phyloP scores from a whole-genome alignment of 306 rosid genomes.

The Sophora flavescens region DNA sequence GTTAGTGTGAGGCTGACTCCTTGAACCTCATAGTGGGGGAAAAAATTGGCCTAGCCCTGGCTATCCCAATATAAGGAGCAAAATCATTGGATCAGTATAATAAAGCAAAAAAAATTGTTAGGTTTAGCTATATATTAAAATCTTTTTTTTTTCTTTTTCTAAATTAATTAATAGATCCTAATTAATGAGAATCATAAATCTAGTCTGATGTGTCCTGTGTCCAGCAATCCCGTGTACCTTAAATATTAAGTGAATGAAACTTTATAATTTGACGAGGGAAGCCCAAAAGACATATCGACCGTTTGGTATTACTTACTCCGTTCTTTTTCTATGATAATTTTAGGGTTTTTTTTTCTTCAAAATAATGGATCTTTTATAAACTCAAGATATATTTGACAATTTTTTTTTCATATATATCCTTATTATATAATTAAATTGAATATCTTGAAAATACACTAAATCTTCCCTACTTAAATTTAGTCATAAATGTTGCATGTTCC shows the following conservation, averaged over 20 bases:
- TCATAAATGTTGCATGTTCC: too few species aligned
- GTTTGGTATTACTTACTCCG: too few species aligned
- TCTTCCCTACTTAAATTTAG: too few species aligned
- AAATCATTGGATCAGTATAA: slow-evolving; percentile 63
- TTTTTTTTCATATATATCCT: too few species aligned
- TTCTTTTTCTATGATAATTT: too few species aligned
- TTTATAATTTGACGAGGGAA: too few species aligned
- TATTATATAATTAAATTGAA: too few species aligned
- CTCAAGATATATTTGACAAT: too few species aligned
- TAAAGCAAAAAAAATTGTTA: slow-evolving; percentile 52
- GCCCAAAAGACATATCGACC: too few species aligned
- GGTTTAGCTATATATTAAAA: slow-evolving; percentile 41
- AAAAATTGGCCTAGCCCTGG: slow-evolving; percentile 39
- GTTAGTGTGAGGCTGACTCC: not conserved
- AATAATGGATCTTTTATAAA: too few species aligned
- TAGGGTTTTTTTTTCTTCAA: too few species aligned
- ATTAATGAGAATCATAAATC: slow-evolving; percentile 29
- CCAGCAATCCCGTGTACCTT: slow-evolving; percentile 37
- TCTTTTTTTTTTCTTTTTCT: not conserved
- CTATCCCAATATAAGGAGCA: slow-evolving; percentile 38
- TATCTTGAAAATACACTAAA: too few species aligned
- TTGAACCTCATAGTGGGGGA: slow-evolving; percentile 43
- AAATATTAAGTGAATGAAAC: slow-evolving; percentile 14
- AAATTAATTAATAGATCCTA: slow-evolving; percentile 37
- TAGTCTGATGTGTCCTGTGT: slow-evolving; percentile 28